Evolutionary conservation across 2,329 filamentous ascomycete species (phyloP).

Genomic region (Cadophora luteo-olivacea): DNA sequence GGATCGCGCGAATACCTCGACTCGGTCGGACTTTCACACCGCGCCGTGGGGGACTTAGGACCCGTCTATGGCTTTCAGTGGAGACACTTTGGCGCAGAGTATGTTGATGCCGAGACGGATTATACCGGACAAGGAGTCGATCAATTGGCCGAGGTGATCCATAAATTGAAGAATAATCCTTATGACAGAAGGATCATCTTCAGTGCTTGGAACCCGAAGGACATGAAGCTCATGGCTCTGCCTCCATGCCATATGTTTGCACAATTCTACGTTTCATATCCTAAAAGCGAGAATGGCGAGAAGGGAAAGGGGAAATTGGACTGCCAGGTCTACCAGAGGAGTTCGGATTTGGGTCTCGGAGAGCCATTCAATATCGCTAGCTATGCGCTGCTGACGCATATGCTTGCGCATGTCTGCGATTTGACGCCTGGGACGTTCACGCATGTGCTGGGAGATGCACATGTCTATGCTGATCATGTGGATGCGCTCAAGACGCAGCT

Average conservation of each 20-base stretch:
- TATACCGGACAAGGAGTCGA: slow-evolving; percentile 91
- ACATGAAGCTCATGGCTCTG: slow-evolving; percentile 86
- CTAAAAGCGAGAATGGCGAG: slow-evolving; percentile 34
- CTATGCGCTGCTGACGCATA: slow-evolving; percentile 93
- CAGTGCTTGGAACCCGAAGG: slow-evolving; percentile 90
- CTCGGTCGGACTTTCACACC: slow-evolving; percentile 78
- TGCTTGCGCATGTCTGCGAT: slow-evolving; percentile 88
- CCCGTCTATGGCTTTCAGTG: slow-evolving; percentile 99
- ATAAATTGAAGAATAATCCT: slow-evolving; percentile 82
- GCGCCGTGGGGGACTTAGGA: slow-evolving; percentile 86
- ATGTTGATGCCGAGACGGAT: slow-evolving; percentile 78
- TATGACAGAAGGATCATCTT: slow-evolving; percentile 92
- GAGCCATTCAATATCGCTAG: slow-evolving; percentile 98
- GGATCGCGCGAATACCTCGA: slow-evolving; percentile 91
- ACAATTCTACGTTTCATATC: slow-evolving; percentile 70
- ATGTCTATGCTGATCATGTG: slow-evolving; percentile 92
- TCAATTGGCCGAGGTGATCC: slow-evolving; percentile 88
- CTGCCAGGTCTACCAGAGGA: slow-evolving; percentile 91
- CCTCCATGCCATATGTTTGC: slow-evolving; percentile 98
- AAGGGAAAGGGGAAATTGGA: slow-evolving; percentile 74
- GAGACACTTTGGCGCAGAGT: slow-evolving; percentile 96
- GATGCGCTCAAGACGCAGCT: slow-evolving; percentile 85
- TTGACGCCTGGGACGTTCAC: slow-evolving; percentile 86
- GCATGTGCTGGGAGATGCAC: slow-evolving; percentile 98
- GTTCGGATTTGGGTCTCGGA: slow-evolving; percentile 93